Conservation (phyloP, 2,329 filamentous ascomycete species). For the Colletotrichum costaricense region DNA sequence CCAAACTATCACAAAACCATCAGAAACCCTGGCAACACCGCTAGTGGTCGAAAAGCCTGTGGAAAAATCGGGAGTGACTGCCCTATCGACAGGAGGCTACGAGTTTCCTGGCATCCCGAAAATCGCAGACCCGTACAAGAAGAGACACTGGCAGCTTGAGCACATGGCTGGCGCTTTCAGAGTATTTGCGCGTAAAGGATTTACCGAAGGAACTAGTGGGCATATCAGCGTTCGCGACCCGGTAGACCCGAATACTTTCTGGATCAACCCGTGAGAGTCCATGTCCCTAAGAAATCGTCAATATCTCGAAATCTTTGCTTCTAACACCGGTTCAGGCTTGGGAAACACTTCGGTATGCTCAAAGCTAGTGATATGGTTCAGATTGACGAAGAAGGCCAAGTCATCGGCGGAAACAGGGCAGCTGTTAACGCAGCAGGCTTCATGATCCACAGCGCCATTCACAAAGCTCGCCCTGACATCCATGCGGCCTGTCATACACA, state of each 20-base stretch:
- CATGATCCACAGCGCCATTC: slow-evolving; percentile 70
- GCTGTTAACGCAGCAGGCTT: slow-evolving; percentile 72
- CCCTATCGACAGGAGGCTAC: slow-evolving; percentile 41
- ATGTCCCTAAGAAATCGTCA: not conserved
- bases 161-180: slow-evolving; percentile 59
- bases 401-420: slow-evolving; percentile 67
- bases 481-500: slow-evolving; percentile 72
- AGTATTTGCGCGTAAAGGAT: slow-evolving; percentile 59
- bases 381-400: slow-evolving; percentile 67
- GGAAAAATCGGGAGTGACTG: slow-evolving; percentile 4
- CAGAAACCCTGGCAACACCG: no score
- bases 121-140: slow-evolving; percentile 55
- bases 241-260: slow-evolving; percentile 67
- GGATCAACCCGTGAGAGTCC: slow-evolving; percentile 67
- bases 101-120: slow-evolving; percentile 64
- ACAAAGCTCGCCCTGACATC: slow-evolving; percentile 69
- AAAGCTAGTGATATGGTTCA: slow-evolving; percentile 72
- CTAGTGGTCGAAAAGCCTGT: not conserved
- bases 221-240: slow-evolving; percentile 75
- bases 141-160: slow-evolving; percentile 49
- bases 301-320: not conserved
- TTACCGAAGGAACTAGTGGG: slow-evolving; percentile 72
- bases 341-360: slow-evolving; percentile 70
- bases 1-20: no score
- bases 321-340: slow-evolving; percentile 48